A percentile compares a stretch with the other conserved stretches of the same genome.
Conservation (phyloP, 75 land plant species). For the Pinus tabuliformis region DNA sequence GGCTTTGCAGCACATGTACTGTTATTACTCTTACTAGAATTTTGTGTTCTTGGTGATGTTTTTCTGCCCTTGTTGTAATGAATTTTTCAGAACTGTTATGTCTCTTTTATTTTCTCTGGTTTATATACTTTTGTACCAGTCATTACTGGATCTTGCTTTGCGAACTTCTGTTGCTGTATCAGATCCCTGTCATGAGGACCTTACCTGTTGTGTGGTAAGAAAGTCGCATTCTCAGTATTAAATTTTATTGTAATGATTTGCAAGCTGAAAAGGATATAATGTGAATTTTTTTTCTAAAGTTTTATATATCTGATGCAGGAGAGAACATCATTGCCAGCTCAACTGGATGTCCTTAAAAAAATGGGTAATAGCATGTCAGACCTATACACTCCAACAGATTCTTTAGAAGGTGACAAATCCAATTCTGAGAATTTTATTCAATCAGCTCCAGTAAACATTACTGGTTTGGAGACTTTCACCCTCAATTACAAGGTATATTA, state of each 20-base stretch:
- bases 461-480: slow-evolving; percentile 91
- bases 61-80: too few relatives aligned
- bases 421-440: slow-evolving; percentile 21
- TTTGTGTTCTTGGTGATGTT: too few relatives aligned
- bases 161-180: slow-evolving; percentile 89
- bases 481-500: slow-evolving; percentile 88
- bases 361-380: slow-evolving; percentile 16
- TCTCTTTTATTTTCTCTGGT: not conserved
- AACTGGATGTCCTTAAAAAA: slow-evolving; percentile 42
- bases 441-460: slow-evolving; percentile 59
- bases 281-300: not conserved
- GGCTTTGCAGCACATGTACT: too few relatives aligned
- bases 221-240: not conserved
- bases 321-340: slow-evolving; percentile 51
- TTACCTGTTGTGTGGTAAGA: slow-evolving; percentile 86
- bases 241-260: not conserved
- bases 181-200: slow-evolving; percentile 93
- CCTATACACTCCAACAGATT: slow-evolving; percentile 5
- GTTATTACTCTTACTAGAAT: too few relatives aligned
- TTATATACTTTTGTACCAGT: slow-evolving; percentile 37
- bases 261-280: not conserved
- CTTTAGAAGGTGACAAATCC: slow-evolving; percentile 16
- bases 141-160: slow-evolving; percentile 92
- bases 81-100: too few relatives aligned
- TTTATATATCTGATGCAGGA: slow-evolving; percentile 48